These are phyloP conservation scores for Schrenkiella parvula DNA, from an alignment of 345 rosid species.

Conservation along the genomic window DNA sequence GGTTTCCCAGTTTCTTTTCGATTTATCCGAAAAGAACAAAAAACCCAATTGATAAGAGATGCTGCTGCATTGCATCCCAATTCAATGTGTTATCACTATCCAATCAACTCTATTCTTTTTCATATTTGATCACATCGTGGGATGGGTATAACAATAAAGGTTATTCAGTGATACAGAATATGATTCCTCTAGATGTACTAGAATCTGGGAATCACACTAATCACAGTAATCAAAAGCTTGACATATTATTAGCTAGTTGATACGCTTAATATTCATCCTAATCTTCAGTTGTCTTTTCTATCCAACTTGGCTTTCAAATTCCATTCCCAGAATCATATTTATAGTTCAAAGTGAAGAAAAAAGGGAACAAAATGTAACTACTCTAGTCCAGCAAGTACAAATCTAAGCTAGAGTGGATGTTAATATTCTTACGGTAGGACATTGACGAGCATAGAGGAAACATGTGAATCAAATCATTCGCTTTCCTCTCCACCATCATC, in stretches of 20 bases:
- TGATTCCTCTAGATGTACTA: neutral
- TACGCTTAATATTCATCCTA: constrained; percentile 11
- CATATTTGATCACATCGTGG: neutral
- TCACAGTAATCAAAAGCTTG: neutral
- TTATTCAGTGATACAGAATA: constrained; percentile 15
- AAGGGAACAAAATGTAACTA: constrained; percentile 10
- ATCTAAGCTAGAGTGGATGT: neutral
- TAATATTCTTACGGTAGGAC: neutral
- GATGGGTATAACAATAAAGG: neutral
- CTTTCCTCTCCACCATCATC: constrained; percentile 27
- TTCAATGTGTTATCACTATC: constrained; percentile 8
- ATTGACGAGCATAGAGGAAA: neutral
- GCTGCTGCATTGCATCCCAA: constrained; percentile 1
- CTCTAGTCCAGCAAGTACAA: neutral
- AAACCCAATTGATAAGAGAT: constrained; percentile 13
- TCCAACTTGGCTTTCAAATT: neutral
- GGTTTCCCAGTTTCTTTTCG: neutral
- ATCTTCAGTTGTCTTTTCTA: neutral
- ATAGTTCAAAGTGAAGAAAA: neutral
- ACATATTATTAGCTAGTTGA: neutral
- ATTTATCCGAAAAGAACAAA: constrained; percentile 3
- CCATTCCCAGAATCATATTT: neutral
- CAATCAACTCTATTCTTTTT: neutral
- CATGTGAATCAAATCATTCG: constrained; percentile 2
- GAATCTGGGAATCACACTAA: neutral